Percentiles rank a stretch among this genome's conserved stretches.
Conservation (phyloP, 257 asterid genomes). For the Prunella vulgaris region DNA sequence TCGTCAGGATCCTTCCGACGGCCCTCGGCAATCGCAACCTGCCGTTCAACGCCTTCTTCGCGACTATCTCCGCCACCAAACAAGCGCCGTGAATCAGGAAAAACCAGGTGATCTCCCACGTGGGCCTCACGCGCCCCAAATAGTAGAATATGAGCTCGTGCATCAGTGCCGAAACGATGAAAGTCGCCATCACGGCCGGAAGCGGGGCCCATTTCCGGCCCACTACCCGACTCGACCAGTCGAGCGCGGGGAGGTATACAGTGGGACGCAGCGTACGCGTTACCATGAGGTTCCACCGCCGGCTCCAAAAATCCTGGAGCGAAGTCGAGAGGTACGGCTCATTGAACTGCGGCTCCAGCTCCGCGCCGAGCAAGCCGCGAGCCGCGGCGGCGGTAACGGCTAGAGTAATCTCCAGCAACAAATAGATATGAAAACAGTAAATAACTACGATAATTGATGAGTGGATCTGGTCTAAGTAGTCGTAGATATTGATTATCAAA, state of each 20-base stretch:
- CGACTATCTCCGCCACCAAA: conserved; percentile 36
- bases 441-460: conserved; percentile 28
- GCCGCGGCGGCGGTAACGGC: conserved; percentile 54
- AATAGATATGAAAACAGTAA: conserved; percentile 47
- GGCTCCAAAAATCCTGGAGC: conserved; percentile 84
- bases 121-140: conserved; percentile 59
- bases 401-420: conserved; percentile 46
- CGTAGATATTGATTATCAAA: conserved; percentile 35
- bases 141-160: conserved; percentile 77
- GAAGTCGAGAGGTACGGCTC: conserved; percentile 73
- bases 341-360: conserved; percentile 82
- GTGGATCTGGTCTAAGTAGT: conserved; percentile 30
- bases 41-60: conserved; percentile 41
- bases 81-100: conserved; percentile 61
- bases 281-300: conserved; percentile 86
- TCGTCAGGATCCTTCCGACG: conserved; percentile 35
- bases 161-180: conserved; percentile 51
- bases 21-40: conserved; percentile 43
- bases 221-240: conserved; percentile 27
- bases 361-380: conserved; percentile 42
- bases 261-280: conserved; percentile 68
- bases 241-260: conserved; percentile 53
- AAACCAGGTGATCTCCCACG: conserved; percentile 55
- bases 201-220: conserved; percentile 55
- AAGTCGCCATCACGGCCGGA: conserved; percentile 51